A percentile compares a stretch with the other conserved stretches of the same genome.
Conservation (phyloP, 495 filamentous ascomycete genomes). For the Pyrenopolyporus hunteri region DNA sequence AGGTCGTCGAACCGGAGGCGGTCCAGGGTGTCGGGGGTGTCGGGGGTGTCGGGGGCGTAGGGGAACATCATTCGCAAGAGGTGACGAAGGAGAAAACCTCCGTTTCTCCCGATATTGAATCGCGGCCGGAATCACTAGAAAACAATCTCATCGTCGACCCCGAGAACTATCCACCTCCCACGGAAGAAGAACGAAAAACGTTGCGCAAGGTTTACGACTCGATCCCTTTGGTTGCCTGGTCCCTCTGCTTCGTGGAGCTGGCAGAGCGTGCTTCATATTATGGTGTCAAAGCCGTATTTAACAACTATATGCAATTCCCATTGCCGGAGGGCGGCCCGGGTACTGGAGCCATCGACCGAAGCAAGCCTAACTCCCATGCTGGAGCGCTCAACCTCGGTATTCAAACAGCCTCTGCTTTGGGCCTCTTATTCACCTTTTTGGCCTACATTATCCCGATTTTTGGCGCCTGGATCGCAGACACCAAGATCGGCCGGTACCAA, state of each 20-base stretch:
- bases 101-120: conserved; percentile 1
- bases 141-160: conserved; percentile 13
- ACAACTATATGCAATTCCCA: conserved; percentile 59
- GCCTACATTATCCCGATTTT: conserved; percentile 61
- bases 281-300: conserved; percentile 53
- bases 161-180: conserved; percentile 44
- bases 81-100: neutral
- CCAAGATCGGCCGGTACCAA: conserved; percentile 57
- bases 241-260: conserved; percentile 57
- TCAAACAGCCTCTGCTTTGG: conserved; percentile 57
- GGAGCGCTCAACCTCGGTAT: conserved; percentile 50
- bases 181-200: conserved; percentile 54
- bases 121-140: conserved; percentile 13
- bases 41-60: neutral
- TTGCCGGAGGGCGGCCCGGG: conserved; percentile 59
- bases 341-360: conserved; percentile 49
- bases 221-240: conserved; percentile 49
- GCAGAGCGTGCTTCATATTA: conserved; percentile 59
- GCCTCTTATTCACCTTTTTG: conserved; percentile 58
- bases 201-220: conserved; percentile 56
- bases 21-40: neutral
- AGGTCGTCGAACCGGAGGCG: conserved; percentile 30
- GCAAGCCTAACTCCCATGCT: conserved; percentile 40
- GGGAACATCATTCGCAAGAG: neutral
- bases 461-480: conserved; percentile 57